Base-by-base conservation (phyloP, 2,329 filamentous ascomycete species). In the Aspergillus novofumigatus region DNA sequence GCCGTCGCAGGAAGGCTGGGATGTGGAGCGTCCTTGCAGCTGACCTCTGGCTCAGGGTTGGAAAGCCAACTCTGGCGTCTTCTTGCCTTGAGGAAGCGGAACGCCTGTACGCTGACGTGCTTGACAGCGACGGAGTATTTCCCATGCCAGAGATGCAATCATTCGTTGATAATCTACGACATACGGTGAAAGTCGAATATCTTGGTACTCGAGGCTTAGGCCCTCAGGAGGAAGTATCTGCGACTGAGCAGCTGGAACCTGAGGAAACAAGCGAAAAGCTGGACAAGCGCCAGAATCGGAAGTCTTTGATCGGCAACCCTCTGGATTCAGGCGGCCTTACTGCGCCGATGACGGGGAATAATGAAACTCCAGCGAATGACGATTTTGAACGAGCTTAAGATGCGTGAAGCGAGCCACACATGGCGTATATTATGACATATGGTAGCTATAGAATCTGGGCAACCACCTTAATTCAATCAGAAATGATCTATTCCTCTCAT, bases 1-100 rank as follows among this genome's bases (percentile, higher is more conserved):
- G 83, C 8, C 83, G 93, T 59, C 83, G 82, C 58, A 83, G 94
- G 51, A 99, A 97, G 78, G 90, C 92, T 2, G 94, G 90, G 0
- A 83, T 96, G 62, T 99, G 92, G 92, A 89, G 87, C 63, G 82
- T 94, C 23, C 81, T 96, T 42, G 89, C 90, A 1, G 87, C 92
- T 0, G 89, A 96, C 66, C 83, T 86, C 1, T 99, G 94, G 94
- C 80, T 93, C 54, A 83, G 83, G 52, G 83, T 92, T 60, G 85
- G 83, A 35, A 92, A 93, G 68, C 86, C 86, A 53, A 84, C 89
- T 14, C 89, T 95, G 68, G 90, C 92, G 0, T 89, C 91, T 63
- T 82, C 84, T 57, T 91, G 90, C 62, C 81, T 97, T 1, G 86
- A 89, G 51, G 85, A 89, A 62, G 90, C 90, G 0, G 73, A 81